These are phyloP conservation scores for Pulicaria dysenterica DNA, from an alignment of 129 eudicot species.

Conservation along the genomic window DNA sequence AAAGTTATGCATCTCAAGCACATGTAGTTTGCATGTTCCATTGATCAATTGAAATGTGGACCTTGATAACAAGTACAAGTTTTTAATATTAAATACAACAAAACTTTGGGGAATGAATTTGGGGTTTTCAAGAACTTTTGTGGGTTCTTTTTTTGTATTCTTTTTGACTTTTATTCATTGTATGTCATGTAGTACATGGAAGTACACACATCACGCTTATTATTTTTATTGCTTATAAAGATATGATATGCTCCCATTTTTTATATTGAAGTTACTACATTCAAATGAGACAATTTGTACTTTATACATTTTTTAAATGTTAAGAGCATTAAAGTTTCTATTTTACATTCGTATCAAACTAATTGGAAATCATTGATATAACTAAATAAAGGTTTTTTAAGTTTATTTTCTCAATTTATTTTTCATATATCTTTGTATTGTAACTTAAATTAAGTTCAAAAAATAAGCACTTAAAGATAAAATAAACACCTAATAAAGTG, in stretches of 20 bases:
- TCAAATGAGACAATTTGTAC: neutral
- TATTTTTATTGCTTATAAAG: neutral
- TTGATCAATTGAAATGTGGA: constrained; percentile 31
- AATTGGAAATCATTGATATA: no score
- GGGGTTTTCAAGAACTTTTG: constrained; percentile 30
- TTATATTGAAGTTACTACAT: neutral
- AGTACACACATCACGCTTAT: constrained; percentile 33
- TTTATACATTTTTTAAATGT: no score
- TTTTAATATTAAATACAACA: constrained; percentile 21
- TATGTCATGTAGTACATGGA: constrained; percentile 37
- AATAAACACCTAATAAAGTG: no score
- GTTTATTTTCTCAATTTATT: no score
- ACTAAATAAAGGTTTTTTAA: no score
- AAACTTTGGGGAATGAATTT: constrained; percentile 35
- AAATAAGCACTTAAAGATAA: no score
- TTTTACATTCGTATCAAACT: no score
- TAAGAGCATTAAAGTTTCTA: no score
- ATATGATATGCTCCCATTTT: constrained; percentile 2
- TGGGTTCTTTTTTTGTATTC: constrained; percentile 21
- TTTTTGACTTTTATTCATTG: constrained; percentile 32
- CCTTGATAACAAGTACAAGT: constrained; percentile 25
- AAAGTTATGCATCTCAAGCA: constrained; percentile 40
- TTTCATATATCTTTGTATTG: no score
- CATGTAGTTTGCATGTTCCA: constrained; percentile 46
- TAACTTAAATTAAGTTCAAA: no score